Evolutionary conservation across 805 yeast species (phyloP), one percentile per base, ranked within the genome.

Genomic region (Pichia eremophila): DNA sequence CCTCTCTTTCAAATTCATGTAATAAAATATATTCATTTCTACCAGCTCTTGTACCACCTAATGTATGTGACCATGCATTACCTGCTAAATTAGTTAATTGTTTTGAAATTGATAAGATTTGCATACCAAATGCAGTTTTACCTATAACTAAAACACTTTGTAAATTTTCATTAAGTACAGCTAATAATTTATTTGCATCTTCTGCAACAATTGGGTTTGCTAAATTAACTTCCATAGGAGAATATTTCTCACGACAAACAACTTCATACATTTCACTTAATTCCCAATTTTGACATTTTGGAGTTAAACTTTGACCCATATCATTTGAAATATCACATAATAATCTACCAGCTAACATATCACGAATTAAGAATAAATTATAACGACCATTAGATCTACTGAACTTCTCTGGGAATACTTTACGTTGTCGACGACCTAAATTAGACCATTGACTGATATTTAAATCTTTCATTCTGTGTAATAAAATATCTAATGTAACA

Each of bases 21-120:
- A 93, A 68, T 64, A 93, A 71, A 74, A 93, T 86, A 62, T 70
- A 93, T 64, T 93, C 98, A 66, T 91, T 91, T 68, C 99, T 78
- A 57, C 95, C 97, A 10, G 96, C 95, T 58, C 99, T 77, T 0
- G 97, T 88, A 66, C 99, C 99, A 45, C 88, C 82, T 44, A 93
- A 71, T 0, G 99, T 93, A 53, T 87, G 89, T 2, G 95, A 77
- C 99, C 99, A 93, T 0, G 96, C 91, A 63, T 93, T 93, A 57
- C 99, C 99, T 1, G 98, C 97, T 51, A 93, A 72, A 54, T 83
- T 85, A 1, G 99, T 93, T 58, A 93, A 72, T 60, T 90, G 96
- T 57, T 87, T 87, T 0, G 98, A 85, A 46, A 93, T 71, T 2
- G 97, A 87, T 46, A 93, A 67, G 49, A 93, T 82, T 65, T 93